Evolutionary conservation across 768 basidiomycete genomes (phyloP).

Genomic region (Termitomyces sp.): DNA sequence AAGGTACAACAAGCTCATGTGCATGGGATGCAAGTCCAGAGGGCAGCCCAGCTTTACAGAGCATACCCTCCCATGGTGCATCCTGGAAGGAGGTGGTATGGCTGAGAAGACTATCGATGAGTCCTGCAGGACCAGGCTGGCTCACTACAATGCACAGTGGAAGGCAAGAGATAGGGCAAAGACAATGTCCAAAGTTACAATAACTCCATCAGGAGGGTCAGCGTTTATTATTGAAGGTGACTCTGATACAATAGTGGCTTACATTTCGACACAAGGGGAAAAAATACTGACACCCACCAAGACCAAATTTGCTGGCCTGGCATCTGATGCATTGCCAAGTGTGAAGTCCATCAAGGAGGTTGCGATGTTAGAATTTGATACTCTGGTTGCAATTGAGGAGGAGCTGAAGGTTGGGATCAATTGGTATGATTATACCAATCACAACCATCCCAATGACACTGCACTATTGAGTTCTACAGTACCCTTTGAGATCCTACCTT

Average conservation of each 20-base stretch:
- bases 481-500: not conserved
- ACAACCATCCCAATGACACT: too few species aligned
- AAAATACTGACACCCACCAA: not conserved
- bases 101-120: not conserved
- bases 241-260: not conserved
- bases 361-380: not conserved
- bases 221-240: not conserved
- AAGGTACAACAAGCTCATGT: not conserved
- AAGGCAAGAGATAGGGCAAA: not conserved
- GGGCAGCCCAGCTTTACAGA: not conserved
- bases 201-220: not conserved
- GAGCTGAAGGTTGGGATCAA: not conserved
- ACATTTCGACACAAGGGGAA: not conserved
- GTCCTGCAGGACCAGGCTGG: not conserved
- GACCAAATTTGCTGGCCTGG: too few species aligned
- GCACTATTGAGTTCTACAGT: too few species aligned
- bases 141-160: not conserved
- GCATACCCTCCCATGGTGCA: not conserved
- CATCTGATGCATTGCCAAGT: too few species aligned
- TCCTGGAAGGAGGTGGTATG: not conserved
- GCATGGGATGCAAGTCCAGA: not conserved
- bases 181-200: not conserved
- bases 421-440: too few species aligned
- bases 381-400: not conserved
- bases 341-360: not conserved